Evolutionary conservation across 2,329 filamentous ascomycete species (phyloP), one percentile per base, ranked within the genome.

Genomic region (Colletotrichum simmondsii): DNA sequence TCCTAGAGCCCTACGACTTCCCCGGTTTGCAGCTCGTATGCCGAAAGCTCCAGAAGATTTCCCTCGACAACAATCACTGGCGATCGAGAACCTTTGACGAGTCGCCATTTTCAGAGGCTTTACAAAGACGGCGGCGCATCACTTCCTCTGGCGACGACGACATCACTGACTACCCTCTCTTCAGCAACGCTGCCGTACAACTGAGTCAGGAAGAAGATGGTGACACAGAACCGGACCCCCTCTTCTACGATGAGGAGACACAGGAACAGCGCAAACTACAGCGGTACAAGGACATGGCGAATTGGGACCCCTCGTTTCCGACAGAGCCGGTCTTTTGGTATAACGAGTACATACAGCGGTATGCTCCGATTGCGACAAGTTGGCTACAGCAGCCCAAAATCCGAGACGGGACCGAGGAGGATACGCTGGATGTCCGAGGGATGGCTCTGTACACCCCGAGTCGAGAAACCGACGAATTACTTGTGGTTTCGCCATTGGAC

Each of bases 341-440:
- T 80, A 89, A 93, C 68, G 95, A 98, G 81, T 98, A 95, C 79
- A 92, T 97, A 74, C 94, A 95, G 65, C 89, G 95, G 42, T 89
- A 95, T 81, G 95, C 91, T 1, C 91, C 92, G 0, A 87, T 95
- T n/a, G 88, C 87, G 16, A 85, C 95, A 65, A 92, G 89, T 77
- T 98, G 95, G 95, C 86, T 97, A 54, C 89, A 95, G 78, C 87
- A 90, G 67, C 91, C 92, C 10, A 82, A 82, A 11, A 79, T 85
- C 52, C 79, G 78, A 66, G 81, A 86, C 42, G 81, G 83, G 22
- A 80, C 82, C 19, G 77, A 81, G 64, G 85, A 81, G 59, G 85
- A 89, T 69, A 80, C 85, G 32, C 83, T 90, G 46, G 94, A 97
- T 78, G 91, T 92, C 7, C 91, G 93, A 49, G 95, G 95, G 0